Conservation (phyloP, 306 rosid species). For the Oxytropis ochrocephala region DNA sequence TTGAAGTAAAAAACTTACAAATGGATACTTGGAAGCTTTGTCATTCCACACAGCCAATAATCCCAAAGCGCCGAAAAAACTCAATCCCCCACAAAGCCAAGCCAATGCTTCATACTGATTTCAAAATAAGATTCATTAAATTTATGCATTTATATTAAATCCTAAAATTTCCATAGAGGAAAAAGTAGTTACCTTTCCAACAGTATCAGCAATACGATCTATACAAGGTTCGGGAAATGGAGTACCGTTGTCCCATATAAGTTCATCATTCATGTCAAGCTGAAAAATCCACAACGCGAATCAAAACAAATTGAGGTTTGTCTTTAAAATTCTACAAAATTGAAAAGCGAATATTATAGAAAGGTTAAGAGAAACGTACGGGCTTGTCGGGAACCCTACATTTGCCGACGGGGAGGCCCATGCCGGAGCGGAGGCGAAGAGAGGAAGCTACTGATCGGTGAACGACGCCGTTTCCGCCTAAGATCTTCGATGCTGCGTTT, state of each 20-base stretch:
- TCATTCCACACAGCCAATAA: slow-evolving; percentile 82
- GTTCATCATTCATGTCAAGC: slow-evolving; percentile 73
- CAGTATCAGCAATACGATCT: slow-evolving; percentile 93
- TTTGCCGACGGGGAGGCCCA: slow-evolving; percentile 88
- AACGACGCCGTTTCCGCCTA: slow-evolving; percentile 80
- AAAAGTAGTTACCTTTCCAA: slow-evolving; percentile 59
- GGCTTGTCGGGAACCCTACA: slow-evolving; percentile 84
- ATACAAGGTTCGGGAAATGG: slow-evolving; percentile 90
- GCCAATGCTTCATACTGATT: slow-evolving; percentile 89
- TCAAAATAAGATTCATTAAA: not conserved
- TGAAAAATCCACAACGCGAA: slow-evolving; percentile 21
- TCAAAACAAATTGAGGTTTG: not conserved
- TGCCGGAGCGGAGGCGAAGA: slow-evolving; percentile 74
- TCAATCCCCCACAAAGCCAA: slow-evolving; percentile 88
- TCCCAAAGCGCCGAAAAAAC: slow-evolving; percentile 70
- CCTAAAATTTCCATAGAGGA: not conserved
- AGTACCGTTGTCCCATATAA: slow-evolving; percentile 94
- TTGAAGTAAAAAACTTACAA: slow-evolving; percentile 41
- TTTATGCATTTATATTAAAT: not conserved
- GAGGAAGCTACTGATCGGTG: slow-evolving; percentile 65
- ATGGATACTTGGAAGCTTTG: slow-evolving; percentile 81
- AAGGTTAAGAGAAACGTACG: slow-evolving; percentile 31
- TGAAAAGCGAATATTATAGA: not conserved
- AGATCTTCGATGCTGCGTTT: slow-evolving; percentile 61
- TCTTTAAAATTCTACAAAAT: not conserved